Percentiles rank a stretch among this genome's conserved stretches.
Evolutionary conservation across 1,284 basidiomycete species (phyloP).

Genomic region (Filobasidium uniguttulatum): DNA sequence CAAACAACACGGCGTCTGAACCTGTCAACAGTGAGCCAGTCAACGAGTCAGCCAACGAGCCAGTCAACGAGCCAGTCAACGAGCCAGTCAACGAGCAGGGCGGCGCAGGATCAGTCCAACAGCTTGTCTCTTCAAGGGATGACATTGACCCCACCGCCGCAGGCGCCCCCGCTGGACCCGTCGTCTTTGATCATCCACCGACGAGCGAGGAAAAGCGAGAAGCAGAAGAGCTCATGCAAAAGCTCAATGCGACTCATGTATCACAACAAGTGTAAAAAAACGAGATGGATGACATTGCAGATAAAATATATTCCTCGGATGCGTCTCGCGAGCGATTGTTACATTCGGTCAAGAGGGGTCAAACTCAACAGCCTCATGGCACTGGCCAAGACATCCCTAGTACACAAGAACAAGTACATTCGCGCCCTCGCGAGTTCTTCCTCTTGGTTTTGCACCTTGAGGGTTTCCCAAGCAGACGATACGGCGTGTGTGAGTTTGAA

Average conservation of each 20-base stretch:
- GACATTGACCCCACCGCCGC: slow-evolving; percentile 21
- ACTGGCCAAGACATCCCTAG: slow-evolving; percentile 72
- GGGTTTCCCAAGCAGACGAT: slow-evolving; percentile 36
- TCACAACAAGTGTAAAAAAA: neutral
- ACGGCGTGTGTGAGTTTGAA: slow-evolving; percentile 39
- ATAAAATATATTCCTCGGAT: neutral
- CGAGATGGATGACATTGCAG: neutral
- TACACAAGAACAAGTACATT: slow-evolving; percentile 77
- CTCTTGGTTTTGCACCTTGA: slow-evolving; percentile 62
- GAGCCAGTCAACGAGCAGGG: no score
- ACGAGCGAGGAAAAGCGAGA: slow-evolving; percentile 21
- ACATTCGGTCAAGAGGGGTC: slow-evolving; percentile 86
- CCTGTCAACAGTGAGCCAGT: no score
- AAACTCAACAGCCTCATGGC: slow-evolving; percentile 81
- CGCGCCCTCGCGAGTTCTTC: slow-evolving; percentile 64
- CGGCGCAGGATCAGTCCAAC: no score
- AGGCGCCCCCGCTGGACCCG: slow-evolving; percentile 24
- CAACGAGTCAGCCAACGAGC: no score
- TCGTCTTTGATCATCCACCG: slow-evolving; percentile 31
- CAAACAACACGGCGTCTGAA: no score
- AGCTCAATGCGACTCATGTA: neutral
- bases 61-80: no score
- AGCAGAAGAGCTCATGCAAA: slow-evolving; percentile 10
- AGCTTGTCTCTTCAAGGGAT: no score
- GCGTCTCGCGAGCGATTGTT: no score